These are phyloP conservation scores for Phytophthora sp. DNA, from an alignment of 352 stramenopile species.

Conservation along the genomic window DNA sequence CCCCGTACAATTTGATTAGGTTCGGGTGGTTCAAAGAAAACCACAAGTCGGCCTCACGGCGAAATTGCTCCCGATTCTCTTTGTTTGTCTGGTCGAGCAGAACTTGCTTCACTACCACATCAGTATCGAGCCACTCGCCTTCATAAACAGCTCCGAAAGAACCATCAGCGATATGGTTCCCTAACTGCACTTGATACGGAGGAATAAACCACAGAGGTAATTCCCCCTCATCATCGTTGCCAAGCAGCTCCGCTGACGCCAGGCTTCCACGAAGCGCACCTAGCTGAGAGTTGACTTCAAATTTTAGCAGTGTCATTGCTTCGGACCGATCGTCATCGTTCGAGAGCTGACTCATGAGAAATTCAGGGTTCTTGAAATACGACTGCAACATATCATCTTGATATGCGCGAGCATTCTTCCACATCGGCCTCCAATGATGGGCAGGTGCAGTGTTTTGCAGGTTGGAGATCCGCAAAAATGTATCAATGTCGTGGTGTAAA, in stretches of 20 bases:
- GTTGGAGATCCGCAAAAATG: background rate
- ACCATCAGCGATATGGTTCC: slow-evolving; percentile 11
- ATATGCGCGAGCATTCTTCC: background rate
- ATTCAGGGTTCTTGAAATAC: slow-evolving; percentile 4
- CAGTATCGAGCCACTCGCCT: slow-evolving; percentile 20
- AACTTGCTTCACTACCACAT: slow-evolving; percentile 27
- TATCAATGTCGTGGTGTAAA: slow-evolving; percentile 25
- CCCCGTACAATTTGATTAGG: slow-evolving; percentile 26
- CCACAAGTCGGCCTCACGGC: slow-evolving; percentile 27
- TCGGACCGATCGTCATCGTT: slow-evolving; percentile 14
- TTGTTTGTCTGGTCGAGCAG: slow-evolving; percentile 1
- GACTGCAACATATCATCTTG: background rate
- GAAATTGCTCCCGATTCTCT: slow-evolving; percentile 17
- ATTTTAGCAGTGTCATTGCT: slow-evolving; percentile 10
- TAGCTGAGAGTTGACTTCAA: background rate
- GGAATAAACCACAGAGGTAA: slow-evolving; percentile 25
- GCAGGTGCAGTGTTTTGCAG: slow-evolving; percentile 3
- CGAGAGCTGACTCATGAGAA: slow-evolving; percentile 4
- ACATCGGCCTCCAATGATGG: slow-evolving; percentile 10
- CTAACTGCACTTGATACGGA: slow-evolving; percentile 21
- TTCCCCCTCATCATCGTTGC: background rate
- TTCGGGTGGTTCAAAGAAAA: slow-evolving; percentile 28
- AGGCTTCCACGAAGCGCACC: background rate
- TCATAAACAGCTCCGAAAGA: slow-evolving; percentile 27
- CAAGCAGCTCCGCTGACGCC: background rate